Evolutionary conservation across 1,139 yeast species (phyloP).

Genomic region (Kurtzmaniella quercitrusa): DNA sequence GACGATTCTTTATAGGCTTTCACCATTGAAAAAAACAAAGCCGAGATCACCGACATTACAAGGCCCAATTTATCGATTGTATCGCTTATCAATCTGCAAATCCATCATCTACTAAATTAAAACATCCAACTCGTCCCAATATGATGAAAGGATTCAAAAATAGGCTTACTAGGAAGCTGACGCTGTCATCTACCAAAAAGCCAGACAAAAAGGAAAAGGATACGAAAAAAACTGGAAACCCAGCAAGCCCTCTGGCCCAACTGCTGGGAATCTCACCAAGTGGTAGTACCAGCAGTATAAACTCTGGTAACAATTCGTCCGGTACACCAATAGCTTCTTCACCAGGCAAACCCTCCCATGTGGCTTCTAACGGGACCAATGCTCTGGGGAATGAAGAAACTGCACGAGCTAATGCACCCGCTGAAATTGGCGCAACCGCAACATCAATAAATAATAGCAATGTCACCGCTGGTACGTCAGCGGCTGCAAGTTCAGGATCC

Average conservation of each 20-base stretch:
- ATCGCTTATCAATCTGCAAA: no score
- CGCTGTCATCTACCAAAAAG: slow-evolving; percentile 37
- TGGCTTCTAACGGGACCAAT: background rate
- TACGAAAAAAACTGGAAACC: slow-evolving; percentile 14
- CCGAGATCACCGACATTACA: no score
- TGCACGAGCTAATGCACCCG: background rate
- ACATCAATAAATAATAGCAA: background rate
- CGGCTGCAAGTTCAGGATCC: background rate
- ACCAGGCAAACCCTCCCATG: background rate
- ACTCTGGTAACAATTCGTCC: background rate
- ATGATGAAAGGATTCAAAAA: slow-evolving; percentile 53
- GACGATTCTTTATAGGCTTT: no score
- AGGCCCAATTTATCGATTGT: no score
- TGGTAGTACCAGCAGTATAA: background rate
- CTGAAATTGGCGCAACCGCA: background rate
- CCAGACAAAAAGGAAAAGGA: slow-evolving; percentile 26
- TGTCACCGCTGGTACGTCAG: background rate
- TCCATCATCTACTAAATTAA: no score
- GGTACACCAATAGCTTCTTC: background rate
- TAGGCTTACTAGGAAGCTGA: slow-evolving; percentile 43
- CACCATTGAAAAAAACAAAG: no score
- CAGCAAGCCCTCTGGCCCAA: slow-evolving; percentile 1
- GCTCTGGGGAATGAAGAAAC: background rate
- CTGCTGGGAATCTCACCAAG: background rate
- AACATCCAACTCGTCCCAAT: slow-evolving; percentile 18